phyloP scores from a whole-genome alignment of 2,329 filamentous ascomycete species.

The Penicillium sp. region DNA sequence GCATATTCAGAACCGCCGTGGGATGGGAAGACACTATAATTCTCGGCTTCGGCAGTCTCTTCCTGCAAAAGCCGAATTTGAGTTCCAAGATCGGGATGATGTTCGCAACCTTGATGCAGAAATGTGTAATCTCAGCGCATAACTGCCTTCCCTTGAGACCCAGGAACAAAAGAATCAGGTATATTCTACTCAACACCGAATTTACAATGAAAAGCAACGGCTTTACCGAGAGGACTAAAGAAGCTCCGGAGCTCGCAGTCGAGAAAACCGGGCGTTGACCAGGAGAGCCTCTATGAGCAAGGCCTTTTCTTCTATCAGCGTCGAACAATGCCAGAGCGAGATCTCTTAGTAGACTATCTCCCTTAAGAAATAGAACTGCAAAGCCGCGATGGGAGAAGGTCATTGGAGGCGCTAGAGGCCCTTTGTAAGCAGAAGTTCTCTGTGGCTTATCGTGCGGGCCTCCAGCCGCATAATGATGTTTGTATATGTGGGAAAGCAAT shows the following conservation, averaged over 20 bases:
- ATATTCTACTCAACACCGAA: constrained; percentile 4
- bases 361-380: constrained; percentile 5
- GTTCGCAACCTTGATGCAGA: constrained; percentile 8
- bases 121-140: constrained; percentile 6
- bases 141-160: constrained; percentile 1
- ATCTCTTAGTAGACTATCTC: constrained; percentile 12
- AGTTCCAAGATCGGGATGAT: constrained; percentile 14
- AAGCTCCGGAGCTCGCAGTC: constrained; percentile 2
- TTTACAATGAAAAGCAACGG: constrained; percentile 9
- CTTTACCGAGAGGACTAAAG: constrained; percentile 8
- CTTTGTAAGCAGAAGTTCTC: constrained; percentile 7
- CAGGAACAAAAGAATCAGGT: constrained; percentile 8
- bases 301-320: constrained; percentile 11
- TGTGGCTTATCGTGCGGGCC: constrained; percentile 4
- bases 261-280: not conserved
- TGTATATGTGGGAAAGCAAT: constrained; percentile 10
- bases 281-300: constrained; percentile 1
- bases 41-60: constrained; percentile 13
- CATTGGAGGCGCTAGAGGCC: constrained; percentile 7
- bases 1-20: constrained; percentile 19
- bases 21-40: constrained; percentile 16
- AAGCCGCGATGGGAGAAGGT: constrained; percentile 6
- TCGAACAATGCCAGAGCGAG: constrained; percentile 14
- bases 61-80: constrained; percentile 15
- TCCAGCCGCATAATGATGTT: constrained; percentile 4